These are phyloP conservation scores for Miscanthus sacchariflorus DNA, from an alignment of 202 grass and related monocot species.

Conservation along the genomic window DNA sequence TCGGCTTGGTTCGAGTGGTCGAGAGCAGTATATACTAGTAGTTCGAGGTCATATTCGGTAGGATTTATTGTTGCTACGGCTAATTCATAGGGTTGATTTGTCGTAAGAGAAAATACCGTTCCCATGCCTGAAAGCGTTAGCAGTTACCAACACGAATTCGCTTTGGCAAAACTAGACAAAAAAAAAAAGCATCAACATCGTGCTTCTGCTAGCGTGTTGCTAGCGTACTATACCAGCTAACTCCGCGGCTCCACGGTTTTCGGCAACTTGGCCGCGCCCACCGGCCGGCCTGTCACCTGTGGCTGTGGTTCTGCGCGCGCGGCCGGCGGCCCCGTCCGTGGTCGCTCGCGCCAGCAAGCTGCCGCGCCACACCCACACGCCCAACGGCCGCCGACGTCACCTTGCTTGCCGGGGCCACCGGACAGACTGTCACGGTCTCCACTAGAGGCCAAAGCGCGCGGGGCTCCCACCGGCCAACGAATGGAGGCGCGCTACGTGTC, in stretches of 20 bases:
- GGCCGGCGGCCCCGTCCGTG: not conserved
- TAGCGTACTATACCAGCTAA: slow-evolving; percentile 2
- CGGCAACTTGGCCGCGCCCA: not conserved
- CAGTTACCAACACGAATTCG: not conserved
- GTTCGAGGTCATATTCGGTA: too few species aligned
- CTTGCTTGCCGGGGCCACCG: not conserved
- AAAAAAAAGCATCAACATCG: not conserved
- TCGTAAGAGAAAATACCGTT: too few species aligned
- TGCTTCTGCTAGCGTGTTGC: not conserved
- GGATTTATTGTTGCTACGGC: too few species aligned
- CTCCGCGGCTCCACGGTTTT: not conserved
- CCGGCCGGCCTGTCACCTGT: not conserved
- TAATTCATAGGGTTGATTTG: too few species aligned
- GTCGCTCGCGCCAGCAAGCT: slow-evolving; percentile 1
- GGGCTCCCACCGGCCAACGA: not conserved
- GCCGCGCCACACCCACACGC: not conserved
- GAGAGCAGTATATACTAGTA: not conserved
- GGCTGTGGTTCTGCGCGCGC: not conserved
- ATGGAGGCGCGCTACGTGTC: not conserved
- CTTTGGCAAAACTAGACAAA: not conserved
- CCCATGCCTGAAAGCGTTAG: too few species aligned
- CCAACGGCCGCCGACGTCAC: not conserved
- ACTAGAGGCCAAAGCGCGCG: not conserved
- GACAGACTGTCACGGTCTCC: too few species aligned
- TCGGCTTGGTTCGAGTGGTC: not conserved